These are phyloP conservation scores for Crithidia sp. DNA, from an alignment of 208 protist species.

Conservation along the genomic window DNA sequence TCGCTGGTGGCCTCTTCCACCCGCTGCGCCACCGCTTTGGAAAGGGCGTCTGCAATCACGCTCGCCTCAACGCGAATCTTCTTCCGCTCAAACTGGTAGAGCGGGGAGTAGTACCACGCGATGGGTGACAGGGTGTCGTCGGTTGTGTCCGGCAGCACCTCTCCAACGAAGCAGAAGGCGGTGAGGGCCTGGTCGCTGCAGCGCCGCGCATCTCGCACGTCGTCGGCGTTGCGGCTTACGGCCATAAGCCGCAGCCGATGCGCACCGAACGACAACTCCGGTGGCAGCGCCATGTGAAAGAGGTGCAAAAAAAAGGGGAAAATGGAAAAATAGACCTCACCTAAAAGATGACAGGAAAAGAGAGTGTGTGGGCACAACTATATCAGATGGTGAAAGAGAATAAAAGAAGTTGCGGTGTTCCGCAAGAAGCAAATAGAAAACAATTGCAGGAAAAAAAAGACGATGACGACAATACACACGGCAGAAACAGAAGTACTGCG, in stretches of 20 bases:
- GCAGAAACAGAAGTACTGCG: too few species aligned
- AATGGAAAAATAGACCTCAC: conserved; percentile 9
- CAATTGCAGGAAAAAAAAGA: too few species aligned
- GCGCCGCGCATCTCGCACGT: conserved; percentile 6
- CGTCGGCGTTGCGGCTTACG: conserved; percentile 11
- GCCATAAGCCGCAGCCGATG: conserved; percentile 24
- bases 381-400: too few species aligned
- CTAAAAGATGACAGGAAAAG: neutral
- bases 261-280: conserved; percentile 14
- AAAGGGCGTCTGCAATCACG: conserved; percentile 45
- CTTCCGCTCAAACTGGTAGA: conserved; percentile 68
- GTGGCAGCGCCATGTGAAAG: conserved; percentile 15
- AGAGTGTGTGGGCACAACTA: too few species aligned
- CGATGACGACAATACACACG: too few species aligned
- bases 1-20: neutral
- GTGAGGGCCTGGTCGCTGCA: conserved; percentile 42
- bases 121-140: neutral
- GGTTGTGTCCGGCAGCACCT: conserved; percentile 21
- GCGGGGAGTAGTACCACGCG: conserved; percentile 72
- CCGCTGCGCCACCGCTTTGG: conserved; percentile 8
- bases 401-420: too few species aligned
- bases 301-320: conserved; percentile 5
- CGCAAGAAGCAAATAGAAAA: too few species aligned
- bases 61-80: conserved; percentile 71
- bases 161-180: conserved; percentile 65